phyloP scores from a whole-genome alignment of 225 moss, liverwort and hornwort species.

The Takakia lepidozioides region DNA sequence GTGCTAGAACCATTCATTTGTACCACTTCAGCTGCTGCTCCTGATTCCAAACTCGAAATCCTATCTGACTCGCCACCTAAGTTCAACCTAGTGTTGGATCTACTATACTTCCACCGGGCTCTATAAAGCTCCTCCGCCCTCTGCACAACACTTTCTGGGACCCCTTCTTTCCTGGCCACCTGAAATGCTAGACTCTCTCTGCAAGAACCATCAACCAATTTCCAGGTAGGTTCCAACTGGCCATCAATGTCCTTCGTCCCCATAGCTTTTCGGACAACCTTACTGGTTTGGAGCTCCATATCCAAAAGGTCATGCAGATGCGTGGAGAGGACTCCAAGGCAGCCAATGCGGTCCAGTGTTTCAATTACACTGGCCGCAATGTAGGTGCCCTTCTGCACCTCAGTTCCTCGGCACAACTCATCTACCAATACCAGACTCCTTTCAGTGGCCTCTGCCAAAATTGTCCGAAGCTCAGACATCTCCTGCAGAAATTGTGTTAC shows the following conservation, averaged over 20 bases:
- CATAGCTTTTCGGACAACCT: conserved; percentile 80
- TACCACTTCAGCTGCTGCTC: too few species aligned
- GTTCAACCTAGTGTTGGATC: background rate
- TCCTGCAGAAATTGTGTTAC: conserved; percentile 22
- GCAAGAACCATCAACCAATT: conserved; percentile 75
- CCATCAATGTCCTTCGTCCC: conserved; percentile 44
- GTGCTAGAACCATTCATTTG: too few species aligned
- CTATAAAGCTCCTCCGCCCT: conserved; percentile 65
- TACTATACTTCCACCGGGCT: conserved; percentile 10
- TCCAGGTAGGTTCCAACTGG: conserved; percentile 74
- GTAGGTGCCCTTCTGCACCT: conserved; percentile 91
- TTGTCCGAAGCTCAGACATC: conserved; percentile 94
- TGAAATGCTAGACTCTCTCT: conserved; percentile 94
- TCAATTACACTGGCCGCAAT: conserved; percentile 94
- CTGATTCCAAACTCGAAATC: background rate
- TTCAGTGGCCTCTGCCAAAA: conserved; percentile 62
- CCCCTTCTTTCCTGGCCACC: conserved; percentile 86
- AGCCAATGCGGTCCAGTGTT: conserved; percentile 67
- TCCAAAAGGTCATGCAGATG: conserved; percentile 93
- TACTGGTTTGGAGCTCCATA: conserved; percentile 58
- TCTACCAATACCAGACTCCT: conserved; percentile 83
- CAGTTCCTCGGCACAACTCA: conserved; percentile 92
- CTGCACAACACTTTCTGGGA: conserved; percentile 55
- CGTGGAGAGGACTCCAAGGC: conserved; percentile 86
- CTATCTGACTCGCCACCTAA: background rate